Base-by-base conservation (phyloP, 1,284 basidiomycete species). In the Trichosporon sp. region DNA sequence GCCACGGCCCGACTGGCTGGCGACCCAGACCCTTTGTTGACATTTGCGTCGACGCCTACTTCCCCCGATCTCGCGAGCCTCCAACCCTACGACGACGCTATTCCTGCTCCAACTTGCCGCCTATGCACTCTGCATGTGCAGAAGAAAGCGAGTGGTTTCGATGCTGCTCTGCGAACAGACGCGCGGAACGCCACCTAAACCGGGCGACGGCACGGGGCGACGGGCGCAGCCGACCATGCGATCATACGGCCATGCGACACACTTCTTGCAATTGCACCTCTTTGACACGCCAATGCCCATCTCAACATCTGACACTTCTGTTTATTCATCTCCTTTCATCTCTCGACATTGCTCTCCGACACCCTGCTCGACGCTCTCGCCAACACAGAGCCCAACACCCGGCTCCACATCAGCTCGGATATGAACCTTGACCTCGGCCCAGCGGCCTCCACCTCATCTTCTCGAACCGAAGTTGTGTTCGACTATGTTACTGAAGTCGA, bases 401-500 rank as follows among this genome's bases (percentile, higher is more conserved):
- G 35, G 12, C 35, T 38, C 12, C 9, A 2, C 35, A 38, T 44
- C 42, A 3, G 13, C 42, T 21, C 38, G 42, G 42, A 12, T 21
- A 51, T 51, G 47, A 51, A 21, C 47, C 18, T 51, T 3, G 31
- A 35, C 18, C 6, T 13, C 6, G 60, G 29, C 32, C n/a, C 21
- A 21, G 11, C 65, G 13, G 34, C 32, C 4, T 56, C 31, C 29
- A 29, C 18, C 8, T 56, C 60, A 21, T 18, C 27, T 2, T 21
- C 60, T 44, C 34, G 53, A 65, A 29, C 73, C 38, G 76, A 80
- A 62, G 68, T 79, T 15, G 66, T 76, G n/a, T 80, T 78, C 74
- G 75, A 79, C 65, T 79, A 80, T 64, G 75, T 77, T 67, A 76
- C 79, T 44, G 70, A 73, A 18, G 69, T 81, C 15, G 79, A 81